Evolutionary conservation across 2,329 filamentous ascomycete genomes (phyloP), one percentile per base, ranked within the genome.

Genomic region (Pseudohalonectria lignicola): DNA sequence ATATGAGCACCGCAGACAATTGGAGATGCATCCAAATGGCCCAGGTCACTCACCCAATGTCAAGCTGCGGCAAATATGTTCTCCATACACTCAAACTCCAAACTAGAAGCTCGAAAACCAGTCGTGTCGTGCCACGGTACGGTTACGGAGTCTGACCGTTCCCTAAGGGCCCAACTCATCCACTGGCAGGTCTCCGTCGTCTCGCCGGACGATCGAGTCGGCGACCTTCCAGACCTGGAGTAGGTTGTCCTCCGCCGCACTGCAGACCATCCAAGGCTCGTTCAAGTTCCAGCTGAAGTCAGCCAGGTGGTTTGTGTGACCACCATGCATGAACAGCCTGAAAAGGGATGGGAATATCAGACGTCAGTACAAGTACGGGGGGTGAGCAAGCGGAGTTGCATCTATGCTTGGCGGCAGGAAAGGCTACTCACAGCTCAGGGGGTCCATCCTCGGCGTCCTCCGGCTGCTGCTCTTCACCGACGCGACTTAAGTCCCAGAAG

Each of bases 241-340:
- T 47, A 96, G 69, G 55, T 98, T 98, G 63, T 98, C 92, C 57
- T 98, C 93, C 1, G 90, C 92, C 13, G 92, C 88, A 43, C 85
- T 94, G 58, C 87, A 88, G 48, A 98, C 84, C 39, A 95, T 76
- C 93, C 93, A 98, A 4, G 90, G 88, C 52, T 95, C 87, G 56
- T 94, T 94, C 49, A 79, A 77, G 61, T 98, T 98, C 90, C 90
- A 98, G 62, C 83, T 90, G 54, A 98, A 98, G 61, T 98, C 93
- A 26, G 86, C 87, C 44, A 98, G 77, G 48, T 93, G 83, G 62
- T 95, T 95, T 10, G 92, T 98, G 65, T 98, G 93, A 23, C 92
- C 92, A 43, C 92, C 92, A 53, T 98, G 92, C 88, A 98, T 96
- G 63, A 98, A 98, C 2, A 98, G 67, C 34, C 84, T 87, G n/a